These are phyloP conservation scores for Elaeagnus macrophylla DNA, from an alignment of 306 rosid genomes.

Conservation along the genomic window DNA sequence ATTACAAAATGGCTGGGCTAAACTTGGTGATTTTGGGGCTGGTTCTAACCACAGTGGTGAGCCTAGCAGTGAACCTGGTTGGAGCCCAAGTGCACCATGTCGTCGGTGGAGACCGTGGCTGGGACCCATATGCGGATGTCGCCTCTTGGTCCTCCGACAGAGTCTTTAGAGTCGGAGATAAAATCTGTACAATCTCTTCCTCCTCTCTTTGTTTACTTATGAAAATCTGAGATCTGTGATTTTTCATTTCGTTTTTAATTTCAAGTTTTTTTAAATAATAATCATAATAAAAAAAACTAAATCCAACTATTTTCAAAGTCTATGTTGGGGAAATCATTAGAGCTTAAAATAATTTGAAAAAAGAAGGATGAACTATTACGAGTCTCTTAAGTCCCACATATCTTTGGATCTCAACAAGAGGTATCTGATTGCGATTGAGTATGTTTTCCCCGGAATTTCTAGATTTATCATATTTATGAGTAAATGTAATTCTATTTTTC, in stretches of 20 bases:
- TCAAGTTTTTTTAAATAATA: no score
- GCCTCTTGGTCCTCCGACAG: constrained; percentile 52
- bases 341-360: no score
- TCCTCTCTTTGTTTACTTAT: neutral
- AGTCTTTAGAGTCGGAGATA: constrained; percentile 61
- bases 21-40: constrained; percentile 10
- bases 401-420: no score
- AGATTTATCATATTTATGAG: no score
- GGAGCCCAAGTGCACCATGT: constrained; percentile 54
- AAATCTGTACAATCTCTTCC: constrained; percentile 52
- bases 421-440: no score
- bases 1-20: neutral
- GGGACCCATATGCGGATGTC: constrained; percentile 59
- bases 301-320: no score
- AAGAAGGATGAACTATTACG: no score
- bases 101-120: constrained; percentile 78
- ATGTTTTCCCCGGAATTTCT: no score
- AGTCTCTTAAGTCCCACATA: no score
- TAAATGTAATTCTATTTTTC: no score
- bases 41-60: constrained; percentile 2
- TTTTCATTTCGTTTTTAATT: neutral
- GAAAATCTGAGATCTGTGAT: neutral
- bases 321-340: no score
- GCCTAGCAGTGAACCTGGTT: constrained; percentile 25
- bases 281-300: no score